Base-by-base conservation (phyloP, 75 land plant genomes). In the Sequoiadendron giganteum region DNA sequence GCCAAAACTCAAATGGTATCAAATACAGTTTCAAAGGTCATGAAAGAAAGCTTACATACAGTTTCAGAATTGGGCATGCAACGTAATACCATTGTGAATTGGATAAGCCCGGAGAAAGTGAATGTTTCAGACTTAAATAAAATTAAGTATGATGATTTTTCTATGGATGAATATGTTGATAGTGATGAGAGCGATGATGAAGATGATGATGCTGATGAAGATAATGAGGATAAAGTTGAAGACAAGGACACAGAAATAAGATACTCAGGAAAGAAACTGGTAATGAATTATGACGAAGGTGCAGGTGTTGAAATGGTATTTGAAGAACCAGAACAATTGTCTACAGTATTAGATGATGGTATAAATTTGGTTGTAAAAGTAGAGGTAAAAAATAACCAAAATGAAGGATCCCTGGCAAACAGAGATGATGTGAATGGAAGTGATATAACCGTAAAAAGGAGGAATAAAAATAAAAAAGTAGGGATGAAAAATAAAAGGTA, bases 51-150 rank as follows among this genome's bases (percentile, higher is more conserved):
- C 13, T 73, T 73, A 32, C 76, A 10, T 30, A 73, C 76, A 10
- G 76, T 30, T 73, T 70, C 54, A 3, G 76, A 55, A 42, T 87
- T 47, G 36, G 18, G n/a, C 36, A 65, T 36, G 36, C 85, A 39
- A 73, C 83, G 58, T 30, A 89, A 87, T 42, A 81, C 76, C 68
- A 78, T 90, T 40, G 91, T 91, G 32, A 91, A 90, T 68, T 91
- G 92, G 92, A 91, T 91, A 91, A 77, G 91, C 86, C 82, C 86
- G 48, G 92, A 91, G 77, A 91, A 90, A 83, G 84, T 88, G 1
- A 85, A 83, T 40, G 68, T 86, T 73, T 78, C 72, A 68, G 88
- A 88, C 80, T 84, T 83, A 58, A 91, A 91, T 52, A 91, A 90
- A 65, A 40, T 86, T 28, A 91, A 91, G 39, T 88, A 91, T 32